Evolutionary conservation across 176 grass and related monocot genomes (phyloP).

Genomic region (Paspalum notatum): DNA sequence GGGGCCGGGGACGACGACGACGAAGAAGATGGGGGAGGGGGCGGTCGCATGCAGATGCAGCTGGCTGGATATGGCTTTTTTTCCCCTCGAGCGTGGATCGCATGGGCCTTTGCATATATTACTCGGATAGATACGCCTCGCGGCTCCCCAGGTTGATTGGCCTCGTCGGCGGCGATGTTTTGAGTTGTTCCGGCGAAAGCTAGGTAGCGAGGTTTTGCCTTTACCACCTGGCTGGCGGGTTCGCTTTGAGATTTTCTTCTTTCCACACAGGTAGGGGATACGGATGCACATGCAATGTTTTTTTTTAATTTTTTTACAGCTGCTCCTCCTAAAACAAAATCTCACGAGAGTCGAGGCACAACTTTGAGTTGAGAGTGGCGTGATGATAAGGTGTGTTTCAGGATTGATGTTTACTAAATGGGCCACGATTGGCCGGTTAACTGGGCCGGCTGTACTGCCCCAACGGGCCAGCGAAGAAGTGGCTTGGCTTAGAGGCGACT

Average conservation of each 20-base stretch:
- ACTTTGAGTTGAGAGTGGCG: neutral
- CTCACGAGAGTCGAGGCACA: neutral
- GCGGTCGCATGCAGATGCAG: neutral
- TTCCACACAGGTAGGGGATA: slow-evolving; percentile 17
- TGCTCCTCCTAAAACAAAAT: neutral
- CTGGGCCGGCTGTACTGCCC: neutral
- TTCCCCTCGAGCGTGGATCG: slow-evolving; percentile 39
- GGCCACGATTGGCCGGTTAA: neutral
- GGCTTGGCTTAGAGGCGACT: neutral
- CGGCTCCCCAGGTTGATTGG: slow-evolving; percentile 29
- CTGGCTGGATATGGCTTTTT: neutral
- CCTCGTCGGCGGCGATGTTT: neutral
- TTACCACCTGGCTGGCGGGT: neutral
- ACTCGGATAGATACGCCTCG: slow-evolving; percentile 6
- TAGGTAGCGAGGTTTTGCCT: no score
- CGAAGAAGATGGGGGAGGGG: no score
- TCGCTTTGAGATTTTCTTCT: slow-evolving; percentile 41
- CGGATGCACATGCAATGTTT: neutral
- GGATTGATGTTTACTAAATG: neutral
- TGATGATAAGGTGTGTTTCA: no score
- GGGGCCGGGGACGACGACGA: no score
- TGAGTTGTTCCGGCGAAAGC: neutral
- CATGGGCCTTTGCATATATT: slow-evolving; percentile 9
- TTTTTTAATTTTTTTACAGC: neutral
- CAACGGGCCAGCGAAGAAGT: neutral